Conservation (phyloP, 2,329 filamentous ascomycete species). For the Didymellaceae sp. region DNA sequence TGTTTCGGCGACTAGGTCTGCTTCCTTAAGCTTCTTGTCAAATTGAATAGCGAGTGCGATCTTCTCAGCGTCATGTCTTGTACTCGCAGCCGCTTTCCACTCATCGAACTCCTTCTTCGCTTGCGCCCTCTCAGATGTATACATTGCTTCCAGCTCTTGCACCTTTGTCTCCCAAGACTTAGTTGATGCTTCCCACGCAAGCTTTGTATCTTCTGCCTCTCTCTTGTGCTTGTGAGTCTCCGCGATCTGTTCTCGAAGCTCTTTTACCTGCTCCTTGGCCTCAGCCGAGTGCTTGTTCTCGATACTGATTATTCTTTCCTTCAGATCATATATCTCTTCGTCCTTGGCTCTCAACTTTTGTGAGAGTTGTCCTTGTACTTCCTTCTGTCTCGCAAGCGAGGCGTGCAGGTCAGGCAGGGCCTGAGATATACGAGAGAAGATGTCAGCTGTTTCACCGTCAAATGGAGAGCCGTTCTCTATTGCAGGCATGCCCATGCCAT, state of each 20-base stretch:
- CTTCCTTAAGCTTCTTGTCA: conserved; percentile 53
- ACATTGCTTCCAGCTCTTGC: conserved; percentile 51
- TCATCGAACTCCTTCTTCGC: conserved; percentile 52
- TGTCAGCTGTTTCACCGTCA: conserved; percentile 46
- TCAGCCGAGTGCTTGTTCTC: conserved; percentile 60
- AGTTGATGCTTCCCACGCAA: conserved; percentile 42
- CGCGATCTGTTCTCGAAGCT: conserved; percentile 56
- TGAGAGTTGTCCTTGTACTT: conserved; percentile 58
- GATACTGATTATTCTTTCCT: conserved; percentile 57
- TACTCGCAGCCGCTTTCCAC: conserved; percentile 48
- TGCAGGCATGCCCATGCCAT: conserved; percentile 34
- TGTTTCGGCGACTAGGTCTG: conserved; percentile 56
- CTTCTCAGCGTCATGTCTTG: conserved; percentile 48
- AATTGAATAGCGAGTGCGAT: conserved; percentile 50
- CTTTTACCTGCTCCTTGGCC: conserved; percentile 60
- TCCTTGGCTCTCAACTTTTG: conserved; percentile 61
- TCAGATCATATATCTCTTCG: conserved; percentile 58
- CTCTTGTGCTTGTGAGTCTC: conserved; percentile 53
- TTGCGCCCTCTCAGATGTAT: conserved; percentile 46
- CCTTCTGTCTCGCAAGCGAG: conserved; percentile 55
- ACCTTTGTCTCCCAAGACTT: conserved; percentile 53
- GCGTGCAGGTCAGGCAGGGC: conserved; percentile 49
- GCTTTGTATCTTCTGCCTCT: conserved; percentile 42
- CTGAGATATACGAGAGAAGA: conserved; percentile 48
- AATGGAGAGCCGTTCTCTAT: conserved; percentile 42